A percentile compares a stretch with the other conserved stretches of the same genome.
phyloP scores from a whole-genome alignment of 2,329 filamentous ascomycete species.

The Trichoderma sp. region DNA sequence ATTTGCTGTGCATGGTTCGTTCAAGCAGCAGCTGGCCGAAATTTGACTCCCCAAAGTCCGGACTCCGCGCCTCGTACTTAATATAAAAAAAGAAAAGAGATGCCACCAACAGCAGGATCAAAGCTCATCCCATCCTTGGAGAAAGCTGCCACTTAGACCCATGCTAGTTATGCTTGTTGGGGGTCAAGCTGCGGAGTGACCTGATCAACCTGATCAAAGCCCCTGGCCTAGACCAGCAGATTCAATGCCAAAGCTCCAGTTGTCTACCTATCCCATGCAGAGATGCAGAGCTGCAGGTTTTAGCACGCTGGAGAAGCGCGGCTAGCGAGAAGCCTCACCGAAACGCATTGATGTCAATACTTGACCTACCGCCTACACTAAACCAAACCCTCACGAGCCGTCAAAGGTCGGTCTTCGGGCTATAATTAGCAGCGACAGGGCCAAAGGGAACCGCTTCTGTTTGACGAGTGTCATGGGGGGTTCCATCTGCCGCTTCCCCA shows the following conservation, averaged over 20 bases:
- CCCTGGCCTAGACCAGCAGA: neutral
- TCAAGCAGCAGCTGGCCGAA: neutral
- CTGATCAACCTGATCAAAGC: neutral
- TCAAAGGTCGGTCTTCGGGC: neutral
- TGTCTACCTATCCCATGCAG: neutral
- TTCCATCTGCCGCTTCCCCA: neutral
- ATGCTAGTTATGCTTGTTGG: too few relatives aligned
- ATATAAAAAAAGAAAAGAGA: neutral
- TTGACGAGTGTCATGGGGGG: neutral
- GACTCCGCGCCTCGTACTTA: neutral
- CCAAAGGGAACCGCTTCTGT: neutral
- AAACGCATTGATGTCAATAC: neutral
- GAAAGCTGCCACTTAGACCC: neutral
- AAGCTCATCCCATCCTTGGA: neutral
- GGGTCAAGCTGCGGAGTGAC: too few relatives aligned
- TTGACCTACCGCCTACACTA: neutral
- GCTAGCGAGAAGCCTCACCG: neutral
- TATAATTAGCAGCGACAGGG: constrained; percentile 4
- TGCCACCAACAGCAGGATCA: neutral
- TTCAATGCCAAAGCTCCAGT: neutral
- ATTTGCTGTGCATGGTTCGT: neutral
- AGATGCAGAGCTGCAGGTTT: neutral
- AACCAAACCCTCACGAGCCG: neutral
- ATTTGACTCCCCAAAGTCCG: neutral
- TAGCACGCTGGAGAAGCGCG: neutral